Conservation (phyloP, 225 moss, liverwort and hornwort species). For the Rhytidiadelphus loreus region DNA sequence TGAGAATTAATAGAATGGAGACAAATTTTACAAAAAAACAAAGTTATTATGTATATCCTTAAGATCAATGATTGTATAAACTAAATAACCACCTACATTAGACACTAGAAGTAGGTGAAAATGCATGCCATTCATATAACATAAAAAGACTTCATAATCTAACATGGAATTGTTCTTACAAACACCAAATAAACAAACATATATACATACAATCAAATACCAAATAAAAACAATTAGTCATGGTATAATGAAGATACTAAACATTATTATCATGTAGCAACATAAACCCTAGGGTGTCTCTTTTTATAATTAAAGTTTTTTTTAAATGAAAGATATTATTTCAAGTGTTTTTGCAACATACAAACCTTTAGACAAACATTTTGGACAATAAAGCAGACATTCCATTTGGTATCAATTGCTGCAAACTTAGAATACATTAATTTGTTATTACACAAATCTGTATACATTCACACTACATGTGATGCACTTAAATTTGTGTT, state of each 20-base stretch:
- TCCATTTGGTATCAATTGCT: background rate
- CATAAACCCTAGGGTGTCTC: background rate
- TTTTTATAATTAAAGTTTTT: background rate
- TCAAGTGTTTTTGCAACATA: background rate
- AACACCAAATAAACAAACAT: background rate
- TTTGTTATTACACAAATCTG: background rate
- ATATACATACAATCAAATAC: background rate
- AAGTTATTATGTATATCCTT: background rate
- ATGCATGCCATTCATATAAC: background rate
- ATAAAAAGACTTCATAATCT: background rate
- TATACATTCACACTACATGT: background rate
- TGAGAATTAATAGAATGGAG: background rate
- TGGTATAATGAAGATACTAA: background rate
- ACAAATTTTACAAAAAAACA: background rate
- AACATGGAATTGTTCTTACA: accelerated
- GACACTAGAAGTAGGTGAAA: background rate
- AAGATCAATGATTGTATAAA: background rate
- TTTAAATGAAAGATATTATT: background rate
- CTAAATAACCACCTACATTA: accelerated
- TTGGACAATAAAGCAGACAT: background rate
- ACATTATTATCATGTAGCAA: background rate
- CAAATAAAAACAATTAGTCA: background rate
- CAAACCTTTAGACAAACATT: background rate
- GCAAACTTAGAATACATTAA: background rate
- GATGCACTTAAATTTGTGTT: background rate